These are phyloP conservation scores for Pichia sp. DNA, from an alignment of 1,139 yeast genomes.

Conservation along the genomic window DNA sequence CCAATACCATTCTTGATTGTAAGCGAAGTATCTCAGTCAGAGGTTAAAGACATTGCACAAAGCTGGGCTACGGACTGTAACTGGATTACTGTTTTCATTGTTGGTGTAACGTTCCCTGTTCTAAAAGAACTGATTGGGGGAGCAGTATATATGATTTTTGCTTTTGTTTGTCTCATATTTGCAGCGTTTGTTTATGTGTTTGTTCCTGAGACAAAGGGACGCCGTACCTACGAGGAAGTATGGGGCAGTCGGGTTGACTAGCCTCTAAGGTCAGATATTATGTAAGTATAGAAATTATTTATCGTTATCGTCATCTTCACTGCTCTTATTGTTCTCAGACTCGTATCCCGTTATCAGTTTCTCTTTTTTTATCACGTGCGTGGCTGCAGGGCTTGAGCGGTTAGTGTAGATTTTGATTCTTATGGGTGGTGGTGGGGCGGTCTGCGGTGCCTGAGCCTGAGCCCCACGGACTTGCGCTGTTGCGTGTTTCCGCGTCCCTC, in stretches of 20 bases:
- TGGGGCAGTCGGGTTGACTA: conserved; percentile 34
- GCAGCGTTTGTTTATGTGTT: conserved; percentile 38
- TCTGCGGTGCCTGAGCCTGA: too few relatives aligned
- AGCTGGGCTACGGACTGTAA: conserved; percentile 87
- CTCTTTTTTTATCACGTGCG: background rate
- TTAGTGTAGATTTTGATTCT: background rate
- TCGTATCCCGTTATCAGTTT: too few relatives aligned
- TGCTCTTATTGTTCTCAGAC: too few relatives aligned
- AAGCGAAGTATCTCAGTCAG: conserved; percentile 78
- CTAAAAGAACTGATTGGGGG: conserved; percentile 63
- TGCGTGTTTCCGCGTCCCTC: background rate
- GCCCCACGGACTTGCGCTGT: too few relatives aligned
- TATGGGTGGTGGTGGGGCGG: too few relatives aligned
- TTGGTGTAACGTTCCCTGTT: conserved; percentile 77
- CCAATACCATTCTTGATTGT: conserved; percentile 89
- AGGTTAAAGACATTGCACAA: conserved; percentile 81
- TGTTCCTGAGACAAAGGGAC: conserved; percentile 80
- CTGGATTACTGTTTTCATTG: conserved; percentile 81
- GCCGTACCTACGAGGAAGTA: conserved; percentile 49
- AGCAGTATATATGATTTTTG: conserved; percentile 68
- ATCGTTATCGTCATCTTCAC: too few relatives aligned
- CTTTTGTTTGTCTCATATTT: conserved; percentile 46
- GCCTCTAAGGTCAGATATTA: too few relatives aligned
- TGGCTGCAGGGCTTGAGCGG: background rate
- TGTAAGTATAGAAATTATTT: too few relatives aligned